A percentile compares a stretch with the other conserved stretches of the same genome.
phyloP scores from a whole-genome alignment of 2,329 filamentous ascomycete genomes.

The Exutisphaerella laricina region DNA sequence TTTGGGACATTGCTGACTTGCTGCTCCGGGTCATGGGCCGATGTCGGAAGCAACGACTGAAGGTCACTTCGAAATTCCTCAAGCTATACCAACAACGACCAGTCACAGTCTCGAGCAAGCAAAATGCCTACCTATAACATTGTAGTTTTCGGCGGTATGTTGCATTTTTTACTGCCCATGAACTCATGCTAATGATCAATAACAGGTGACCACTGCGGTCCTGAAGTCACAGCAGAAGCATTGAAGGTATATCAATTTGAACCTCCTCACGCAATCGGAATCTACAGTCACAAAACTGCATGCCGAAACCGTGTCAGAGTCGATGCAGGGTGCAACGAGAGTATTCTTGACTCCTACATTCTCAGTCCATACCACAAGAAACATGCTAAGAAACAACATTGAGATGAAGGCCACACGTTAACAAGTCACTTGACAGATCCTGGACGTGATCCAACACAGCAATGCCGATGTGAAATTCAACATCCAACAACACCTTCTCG shows the following conservation, averaged over 20 bases:
- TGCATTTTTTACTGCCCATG: neutral
- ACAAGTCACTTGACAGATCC: conserved; percentile 50
- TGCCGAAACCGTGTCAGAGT: too few species aligned
- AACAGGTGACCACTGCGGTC: conserved; percentile 68
- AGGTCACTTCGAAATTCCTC: too few species aligned
- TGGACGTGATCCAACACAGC: conserved; percentile 69
- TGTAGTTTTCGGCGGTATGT: conserved; percentile 23
- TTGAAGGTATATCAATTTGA: conserved; percentile 83
- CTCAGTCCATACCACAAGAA: too few species aligned
- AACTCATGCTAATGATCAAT: conserved; percentile 2
- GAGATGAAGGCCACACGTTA: neutral
- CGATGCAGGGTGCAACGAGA: too few species aligned
- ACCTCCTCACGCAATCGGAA: too few species aligned
- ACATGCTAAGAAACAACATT: too few species aligned
- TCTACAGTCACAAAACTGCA: too few species aligned
- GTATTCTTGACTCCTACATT: too few species aligned
- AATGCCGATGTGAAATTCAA: conserved; percentile 74
- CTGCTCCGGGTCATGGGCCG: neutral
- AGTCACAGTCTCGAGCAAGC: neutral
- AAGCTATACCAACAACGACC: neutral
- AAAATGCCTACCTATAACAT: conserved; percentile 26
- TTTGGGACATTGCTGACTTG: neutral
- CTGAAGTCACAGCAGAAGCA: conserved; percentile 79
- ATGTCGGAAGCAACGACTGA: too few species aligned
- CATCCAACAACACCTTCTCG: conserved; percentile 82